Evolutionary conservation across 768 basidiomycete genomes (phyloP).

Genomic region (Xanthoconium purpureum): DNA sequence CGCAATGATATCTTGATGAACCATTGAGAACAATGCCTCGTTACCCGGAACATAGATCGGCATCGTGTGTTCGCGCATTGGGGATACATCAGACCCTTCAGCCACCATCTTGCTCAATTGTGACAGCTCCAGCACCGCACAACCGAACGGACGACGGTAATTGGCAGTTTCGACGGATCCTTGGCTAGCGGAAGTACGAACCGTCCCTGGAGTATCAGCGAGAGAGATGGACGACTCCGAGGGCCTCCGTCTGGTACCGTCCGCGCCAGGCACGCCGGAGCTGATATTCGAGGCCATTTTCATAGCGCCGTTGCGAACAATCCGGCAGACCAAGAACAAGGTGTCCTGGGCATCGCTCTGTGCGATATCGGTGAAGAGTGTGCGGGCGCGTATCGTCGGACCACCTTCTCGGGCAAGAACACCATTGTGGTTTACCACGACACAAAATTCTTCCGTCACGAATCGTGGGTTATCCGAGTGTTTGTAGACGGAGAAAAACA

Average conservation of each 20-base stretch:
- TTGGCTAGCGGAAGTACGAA: conserved; percentile 18
- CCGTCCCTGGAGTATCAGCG: conserved; percentile 31
- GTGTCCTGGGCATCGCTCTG: conserved; percentile 81
- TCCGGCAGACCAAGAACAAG: conserved; percentile 85
- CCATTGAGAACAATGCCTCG: conserved; percentile 85
- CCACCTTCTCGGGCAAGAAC: conserved; percentile 77
- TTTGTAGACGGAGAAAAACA: conserved; percentile 92
- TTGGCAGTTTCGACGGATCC: conserved; percentile 39
- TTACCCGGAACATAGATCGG: conserved; percentile 82
- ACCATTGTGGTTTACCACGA: conserved; percentile 88
- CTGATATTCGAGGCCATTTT: conserved; percentile 63
- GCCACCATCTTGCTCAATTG: conserved; percentile 66
- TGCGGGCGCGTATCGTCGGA: conserved; percentile 58
- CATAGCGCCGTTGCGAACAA: conserved; percentile 83
- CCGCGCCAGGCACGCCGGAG: conserved; percentile 39
- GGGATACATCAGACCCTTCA: conserved; percentile 61
- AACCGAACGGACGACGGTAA: conserved; percentile 91
- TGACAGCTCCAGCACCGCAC: conserved; percentile 84
- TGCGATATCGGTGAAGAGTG: conserved; percentile 88
- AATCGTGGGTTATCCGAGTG: conserved; percentile 73
- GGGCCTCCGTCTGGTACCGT: conserved; percentile 47
- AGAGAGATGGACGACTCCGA: conserved; percentile 49
- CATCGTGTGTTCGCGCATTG: conserved; percentile 77
- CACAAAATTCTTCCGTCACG: conserved; percentile 91
- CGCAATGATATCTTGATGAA: conserved; percentile 93